Evolutionary conservation across 2,329 filamentous ascomycete genomes (phyloP).

Genomic region (Fusarium decemcellulare): DNA sequence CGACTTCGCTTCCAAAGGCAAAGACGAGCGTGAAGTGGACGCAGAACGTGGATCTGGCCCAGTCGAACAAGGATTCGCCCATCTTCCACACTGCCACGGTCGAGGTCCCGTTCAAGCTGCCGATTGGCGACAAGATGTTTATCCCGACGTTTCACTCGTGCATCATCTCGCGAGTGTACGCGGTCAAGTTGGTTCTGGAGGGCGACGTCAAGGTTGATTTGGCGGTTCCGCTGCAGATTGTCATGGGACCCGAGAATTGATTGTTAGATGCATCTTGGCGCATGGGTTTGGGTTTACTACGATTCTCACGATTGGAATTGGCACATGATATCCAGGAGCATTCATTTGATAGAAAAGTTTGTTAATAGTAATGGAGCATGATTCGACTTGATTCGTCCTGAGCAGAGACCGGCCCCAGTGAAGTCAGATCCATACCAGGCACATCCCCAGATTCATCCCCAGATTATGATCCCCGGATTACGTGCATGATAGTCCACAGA

Average conservation of each 20-base stretch:
- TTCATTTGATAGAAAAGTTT: slow-evolving; percentile 23
- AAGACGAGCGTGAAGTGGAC: slow-evolving; percentile 25
- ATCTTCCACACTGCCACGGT: slow-evolving; percentile 37
- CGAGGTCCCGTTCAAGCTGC: slow-evolving; percentile 29
- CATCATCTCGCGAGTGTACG: slow-evolving; percentile 31
- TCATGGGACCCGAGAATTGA: slow-evolving; percentile 31
- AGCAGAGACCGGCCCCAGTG: too few species aligned
- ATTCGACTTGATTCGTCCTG: too few species aligned
- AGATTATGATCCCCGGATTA: background rate
- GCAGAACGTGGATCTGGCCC: slow-evolving; percentile 30
- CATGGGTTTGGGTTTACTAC: too few species aligned
- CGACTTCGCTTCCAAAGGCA: slow-evolving; percentile 16
- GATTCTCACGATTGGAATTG: slow-evolving; percentile 15
- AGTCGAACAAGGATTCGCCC: slow-evolving; percentile 19
- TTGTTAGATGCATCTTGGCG: background rate
- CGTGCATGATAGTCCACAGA: background rate
- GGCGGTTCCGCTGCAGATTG: slow-evolving; percentile 31
- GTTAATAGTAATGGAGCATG: slow-evolving; percentile 32
- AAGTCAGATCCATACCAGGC: background rate
- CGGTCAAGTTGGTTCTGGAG: slow-evolving; percentile 29
- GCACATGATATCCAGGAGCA: slow-evolving; percentile 34
- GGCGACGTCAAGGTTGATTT: slow-evolving; percentile 38
- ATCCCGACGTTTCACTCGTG: slow-evolving; percentile 36
- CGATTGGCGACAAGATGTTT: slow-evolving; percentile 33
- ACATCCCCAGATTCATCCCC: background rate